Evolutionary conservation across 306 rosid species (phyloP).

Genomic region (Acacia melanoxylon): DNA sequence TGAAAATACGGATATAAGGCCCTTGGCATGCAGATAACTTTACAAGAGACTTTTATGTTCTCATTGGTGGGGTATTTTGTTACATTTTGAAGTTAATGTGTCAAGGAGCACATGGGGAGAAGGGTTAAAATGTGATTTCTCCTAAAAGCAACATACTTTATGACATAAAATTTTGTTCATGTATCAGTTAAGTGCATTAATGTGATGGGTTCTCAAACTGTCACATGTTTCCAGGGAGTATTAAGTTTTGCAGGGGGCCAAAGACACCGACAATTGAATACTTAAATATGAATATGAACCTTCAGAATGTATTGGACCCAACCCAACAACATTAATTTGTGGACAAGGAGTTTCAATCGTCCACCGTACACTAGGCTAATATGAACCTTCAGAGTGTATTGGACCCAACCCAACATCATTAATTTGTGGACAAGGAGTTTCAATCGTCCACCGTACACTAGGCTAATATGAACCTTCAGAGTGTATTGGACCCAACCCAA

Average conservation of each 20-base stretch:
- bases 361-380: not conserved
- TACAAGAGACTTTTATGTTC: not conserved
- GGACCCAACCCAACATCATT: constrained; percentile 19
- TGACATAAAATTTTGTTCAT: no score
- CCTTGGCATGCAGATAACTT: not conserved
- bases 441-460: not conserved
- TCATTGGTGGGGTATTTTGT: no score
- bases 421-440: not conserved
- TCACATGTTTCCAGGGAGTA: not conserved
- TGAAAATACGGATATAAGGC: not conserved
- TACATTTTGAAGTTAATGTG: no score
- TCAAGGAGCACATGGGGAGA: no score
- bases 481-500: not conserved
- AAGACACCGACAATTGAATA: not conserved
- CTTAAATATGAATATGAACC: not conserved
- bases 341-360: no score
- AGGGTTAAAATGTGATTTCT: no score
- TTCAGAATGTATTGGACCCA: not conserved
- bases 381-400: not conserved
- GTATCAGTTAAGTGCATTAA: not conserved
- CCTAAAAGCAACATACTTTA: no score
- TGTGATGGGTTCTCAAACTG: not conserved
- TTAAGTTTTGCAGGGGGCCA: not conserved
- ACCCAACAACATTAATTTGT: constrained; percentile 15
- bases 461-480: not conserved